Evolutionary conservation across 225 moss, liverwort and hornwort genomes (phyloP), one percentile per base, ranked within the genome.

Genomic region (Asterella californica): DNA sequence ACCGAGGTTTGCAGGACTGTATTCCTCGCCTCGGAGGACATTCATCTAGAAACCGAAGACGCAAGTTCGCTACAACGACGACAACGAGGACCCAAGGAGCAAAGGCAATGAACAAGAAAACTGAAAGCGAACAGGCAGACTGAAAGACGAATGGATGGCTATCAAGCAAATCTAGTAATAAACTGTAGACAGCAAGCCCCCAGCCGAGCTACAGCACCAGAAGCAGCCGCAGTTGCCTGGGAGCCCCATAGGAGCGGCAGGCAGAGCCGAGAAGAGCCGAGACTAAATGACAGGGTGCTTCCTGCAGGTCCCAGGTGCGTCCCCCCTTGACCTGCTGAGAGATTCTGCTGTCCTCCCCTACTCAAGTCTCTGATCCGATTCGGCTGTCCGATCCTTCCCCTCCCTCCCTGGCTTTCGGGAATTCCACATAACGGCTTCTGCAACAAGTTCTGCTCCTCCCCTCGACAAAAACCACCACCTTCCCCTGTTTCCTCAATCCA

Each of bases 301-400:
- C 49, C 27, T 72, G 6, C 49, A 15, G 49, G n/a, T 27, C 72
- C 47, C 72, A 72, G 72, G 72, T 72, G n/a, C 72, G 72, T 72
- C 72, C 72, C 72, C n/a, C 72, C 72, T 50, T 72, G 72, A 50
- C 72, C 48, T 4, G n/a, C 22, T 70, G 22, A 24, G 36, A 33
- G 62, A 6, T 18, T 36, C 34, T 38, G 36, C 33, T 34, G 36
- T 69, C 37, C 69, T 69, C 69, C 32, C 36, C 32, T 42, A 69
- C 36, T 37, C 69, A 37, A 37, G 29, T 67, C 67, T 70, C 47
- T 72, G 72, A 72, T 49, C 72, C 47, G 47, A 48, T 72, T 47
- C 72, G 24, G 22, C 72, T 72, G 46, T 48, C 72, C 72, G 47
- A 72, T 72, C 72, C 27, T 11, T 49, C 25, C 72, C 8, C 36